A percentile compares a stretch with the other conserved stretches of the same genome.
These are phyloP conservation scores for Chenopodium album DNA, from an alignment of 148 eudicot genomes.

Conservation along the genomic window DNA sequence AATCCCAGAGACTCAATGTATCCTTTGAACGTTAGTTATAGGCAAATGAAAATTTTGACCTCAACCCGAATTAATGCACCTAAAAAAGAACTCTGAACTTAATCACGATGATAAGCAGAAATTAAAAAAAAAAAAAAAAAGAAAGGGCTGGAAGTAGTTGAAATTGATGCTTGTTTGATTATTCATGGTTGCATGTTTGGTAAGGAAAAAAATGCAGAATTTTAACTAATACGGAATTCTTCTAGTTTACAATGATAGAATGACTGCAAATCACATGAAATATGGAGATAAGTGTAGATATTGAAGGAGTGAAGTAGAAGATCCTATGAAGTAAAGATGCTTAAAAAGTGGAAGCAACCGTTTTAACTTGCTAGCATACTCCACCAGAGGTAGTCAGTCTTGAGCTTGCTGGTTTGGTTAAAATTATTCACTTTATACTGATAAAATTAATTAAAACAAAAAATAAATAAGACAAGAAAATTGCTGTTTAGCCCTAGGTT, in stretches of 20 bases:
- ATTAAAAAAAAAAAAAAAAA: too few species aligned
- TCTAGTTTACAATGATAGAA: not conserved
- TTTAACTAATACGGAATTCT: not conserved
- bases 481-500: not conserved
- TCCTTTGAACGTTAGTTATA: too few species aligned
- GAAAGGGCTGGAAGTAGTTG: not conserved
- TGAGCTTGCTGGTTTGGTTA: not conserved
- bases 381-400: not conserved
- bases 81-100: too few species aligned
- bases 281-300: not conserved
- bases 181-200: not conserved
- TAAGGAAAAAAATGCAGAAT: not conserved
- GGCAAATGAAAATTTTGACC: not conserved
- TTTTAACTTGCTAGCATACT: not conserved
- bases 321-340: not conserved
- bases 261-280: not conserved
- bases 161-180: not conserved
- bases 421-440: too few species aligned
- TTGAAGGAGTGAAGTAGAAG: not conserved
- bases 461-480: too few species aligned
- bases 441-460: too few species aligned
- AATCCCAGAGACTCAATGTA: too few species aligned
- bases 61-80: too few species aligned
- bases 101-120: too few species aligned
- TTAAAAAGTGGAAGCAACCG: not conserved